A percentile compares a stretch with the other conserved stretches of the same genome.
Evolutionary conservation across 768 basidiomycete genomes (phyloP).

Genomic region (Xerocomellus chrysenteron): DNA sequence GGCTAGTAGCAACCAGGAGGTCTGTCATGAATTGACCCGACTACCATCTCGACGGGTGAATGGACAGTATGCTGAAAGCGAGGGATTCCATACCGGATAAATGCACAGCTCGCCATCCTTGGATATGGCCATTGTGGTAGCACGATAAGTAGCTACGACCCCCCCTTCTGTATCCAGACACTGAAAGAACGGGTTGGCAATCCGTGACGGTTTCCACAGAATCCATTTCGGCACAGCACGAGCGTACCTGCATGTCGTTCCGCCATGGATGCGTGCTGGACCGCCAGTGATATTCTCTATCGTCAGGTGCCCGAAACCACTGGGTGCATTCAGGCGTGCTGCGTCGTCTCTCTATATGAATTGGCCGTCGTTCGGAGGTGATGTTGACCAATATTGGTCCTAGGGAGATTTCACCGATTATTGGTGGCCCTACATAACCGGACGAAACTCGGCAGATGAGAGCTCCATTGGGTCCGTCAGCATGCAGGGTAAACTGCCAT

Average conservation of each 20-base stretch:
- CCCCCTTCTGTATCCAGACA: conserved; percentile 17
- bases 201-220: not conserved
- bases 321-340: conserved; percentile 9
- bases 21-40: conserved; percentile 25
- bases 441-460: conserved; percentile 22
- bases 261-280: conserved; percentile 9
- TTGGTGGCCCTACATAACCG: conserved; percentile 19
- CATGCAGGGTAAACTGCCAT: conserved; percentile 23
- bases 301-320: conserved; percentile 27
- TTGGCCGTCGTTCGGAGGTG: conserved; percentile 4
- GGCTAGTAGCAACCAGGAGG: conserved; percentile 29
- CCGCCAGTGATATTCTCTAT: conserved; percentile 24
- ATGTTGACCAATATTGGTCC: conserved; percentile 17
- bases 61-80: not conserved
- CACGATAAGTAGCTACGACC: conserved; percentile 29
- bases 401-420: not conserved
- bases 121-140: conserved; percentile 19
- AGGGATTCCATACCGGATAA: conserved; percentile 22
- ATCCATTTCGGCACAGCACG: not conserved
- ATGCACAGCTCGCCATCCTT: conserved; percentile 30
- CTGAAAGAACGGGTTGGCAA: not conserved
- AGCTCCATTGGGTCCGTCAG: conserved; percentile 15
- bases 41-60: conserved; percentile 9
- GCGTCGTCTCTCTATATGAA: conserved; percentile 13
- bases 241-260: conserved; percentile 25